Evolutionary conservation across 2,329 filamentous ascomycete species (phyloP), one percentile per base, ranked within the genome.

Genomic region (Diaporthe capsici): DNA sequence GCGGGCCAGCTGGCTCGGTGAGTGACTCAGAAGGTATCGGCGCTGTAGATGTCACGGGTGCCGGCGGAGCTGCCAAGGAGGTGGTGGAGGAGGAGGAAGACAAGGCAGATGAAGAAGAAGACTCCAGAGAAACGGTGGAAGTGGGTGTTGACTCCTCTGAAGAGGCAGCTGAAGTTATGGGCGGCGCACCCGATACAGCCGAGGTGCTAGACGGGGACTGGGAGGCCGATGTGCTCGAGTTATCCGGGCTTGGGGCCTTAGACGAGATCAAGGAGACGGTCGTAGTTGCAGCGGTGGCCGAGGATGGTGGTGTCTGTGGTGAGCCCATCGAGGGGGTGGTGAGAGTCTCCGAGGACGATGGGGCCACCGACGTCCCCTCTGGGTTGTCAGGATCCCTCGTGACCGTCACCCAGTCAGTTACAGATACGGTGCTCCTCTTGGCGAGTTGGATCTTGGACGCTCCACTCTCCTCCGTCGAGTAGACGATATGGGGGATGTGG

Each of bases 381-480:
- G 63, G 63, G 15, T 28, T 39, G 22, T 37, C 63, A 51, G 63
- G 47, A 6, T 53, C 65, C 65, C n/a, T 53, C 4, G 65, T 70
- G 15, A 70, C 65, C 15, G 65, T 70, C 2, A 70, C 65, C 65
- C 65, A 70, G 65, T 70, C 65, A 28, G 65, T 70, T 28, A 55
- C 22, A 15, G 65, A 70, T 17, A 70, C 34, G 15, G 47, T 70
- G 37, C 65, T 47, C 15, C 65, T 70, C 65, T 70, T 53, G 9
- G n/a, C 22, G n/a, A 70, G n/a, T 39, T 34, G 31, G 17, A 37
- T 15, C 20, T 37, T 34, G 22, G 15, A 15, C 1, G 6, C 10
- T 12, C n/a, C 31, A 20, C 10, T 10, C 31, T 5, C 42, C 31
- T 5, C 42, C 42, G 47, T 70, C 49, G 49, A 15, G n/a, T 39